Percentiles rank a stretch among this genome's conserved stretches.
Conservation (phyloP, 306 rosid genomes). For the Citrullus mucosospermus region DNA sequence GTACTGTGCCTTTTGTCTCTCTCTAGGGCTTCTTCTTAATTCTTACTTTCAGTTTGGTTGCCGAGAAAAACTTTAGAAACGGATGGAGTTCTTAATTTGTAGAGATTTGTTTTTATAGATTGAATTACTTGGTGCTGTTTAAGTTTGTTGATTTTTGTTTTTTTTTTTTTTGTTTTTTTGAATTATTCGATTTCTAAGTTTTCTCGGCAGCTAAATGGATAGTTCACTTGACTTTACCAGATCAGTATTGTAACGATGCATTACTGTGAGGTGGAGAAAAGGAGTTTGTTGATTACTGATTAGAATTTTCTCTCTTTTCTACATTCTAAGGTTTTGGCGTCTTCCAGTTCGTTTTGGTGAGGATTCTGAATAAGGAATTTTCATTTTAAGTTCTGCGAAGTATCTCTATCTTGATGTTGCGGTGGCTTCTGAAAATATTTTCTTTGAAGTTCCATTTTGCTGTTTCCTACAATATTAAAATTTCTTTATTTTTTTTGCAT, state of each 20-base stretch:
- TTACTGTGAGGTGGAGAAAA: constrained; percentile 20
- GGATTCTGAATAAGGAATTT: constrained; percentile 70
- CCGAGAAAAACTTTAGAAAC: constrained; percentile 28
- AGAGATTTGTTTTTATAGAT: background rate
- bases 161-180: constrained; percentile 3
- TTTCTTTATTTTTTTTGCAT: background rate
- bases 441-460: background rate
- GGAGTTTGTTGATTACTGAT: constrained; percentile 33
- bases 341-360: constrained; percentile 81
- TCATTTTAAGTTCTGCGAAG: constrained; percentile 46
- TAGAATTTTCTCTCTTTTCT: constrained; percentile 22
- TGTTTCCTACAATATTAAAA: background rate
- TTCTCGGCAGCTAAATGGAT: constrained; percentile 50
- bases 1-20: constrained; percentile 9
- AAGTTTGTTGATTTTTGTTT: background rate
- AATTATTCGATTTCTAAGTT: constrained; percentile 1
- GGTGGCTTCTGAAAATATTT: constrained; percentile 38
- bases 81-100: background rate
- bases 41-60: constrained; percentile 32
- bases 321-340: constrained; percentile 62
- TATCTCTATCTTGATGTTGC: constrained; percentile 26
- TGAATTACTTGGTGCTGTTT: constrained; percentile 10
- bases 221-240: constrained; percentile 7
- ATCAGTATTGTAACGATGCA: constrained; percentile 15
- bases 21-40: background rate